Conservation (phyloP, 2,329 filamentous ascomycete genomes). For the Passalora sequoiae region DNA sequence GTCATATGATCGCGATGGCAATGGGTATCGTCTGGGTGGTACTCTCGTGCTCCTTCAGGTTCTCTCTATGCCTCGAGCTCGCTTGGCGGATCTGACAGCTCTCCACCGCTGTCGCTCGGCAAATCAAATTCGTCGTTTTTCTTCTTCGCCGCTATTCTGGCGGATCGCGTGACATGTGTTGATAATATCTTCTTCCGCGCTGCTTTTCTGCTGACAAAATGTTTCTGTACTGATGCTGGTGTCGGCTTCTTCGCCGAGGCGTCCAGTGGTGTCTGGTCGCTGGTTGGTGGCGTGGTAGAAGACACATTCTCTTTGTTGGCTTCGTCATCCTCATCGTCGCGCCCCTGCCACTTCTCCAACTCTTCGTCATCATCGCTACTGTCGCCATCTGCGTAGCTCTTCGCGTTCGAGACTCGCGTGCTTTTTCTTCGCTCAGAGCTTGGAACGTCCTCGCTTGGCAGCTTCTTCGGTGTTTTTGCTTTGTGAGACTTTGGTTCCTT, state of each 20-base stretch:
- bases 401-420: constrained; percentile 35
- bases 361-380: constrained; percentile 40
- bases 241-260: constrained; percentile 9
- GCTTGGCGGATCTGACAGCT: constrained; percentile 26
- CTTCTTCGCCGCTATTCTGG: constrained; percentile 17
- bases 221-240: constrained; percentile 2
- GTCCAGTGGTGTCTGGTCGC: constrained; percentile 21
- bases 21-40: too few species aligned
- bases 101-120: constrained; percentile 23
- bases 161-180: too few species aligned
- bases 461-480: constrained; percentile 38
- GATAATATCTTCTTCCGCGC: constrained; percentile 14
- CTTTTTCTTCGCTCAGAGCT: constrained; percentile 43
- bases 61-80: constrained; percentile 22
- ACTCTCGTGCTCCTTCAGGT: too few species aligned
- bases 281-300: constrained; percentile 27
- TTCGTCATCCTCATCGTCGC: constrained; percentile 22
- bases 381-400: constrained; percentile 44
- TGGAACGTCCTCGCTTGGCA: constrained; percentile 33
- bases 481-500: constrained; percentile 33
- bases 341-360: constrained; percentile 29
- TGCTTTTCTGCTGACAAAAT: not conserved
- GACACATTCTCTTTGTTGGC: constrained; percentile 26
- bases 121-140: constrained; percentile 25
- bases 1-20: too few species aligned